Evolutionary conservation across 345 rosid species (phyloP), one percentile per base, ranked within the genome.

Genomic region (Lepidium didymum): DNA sequence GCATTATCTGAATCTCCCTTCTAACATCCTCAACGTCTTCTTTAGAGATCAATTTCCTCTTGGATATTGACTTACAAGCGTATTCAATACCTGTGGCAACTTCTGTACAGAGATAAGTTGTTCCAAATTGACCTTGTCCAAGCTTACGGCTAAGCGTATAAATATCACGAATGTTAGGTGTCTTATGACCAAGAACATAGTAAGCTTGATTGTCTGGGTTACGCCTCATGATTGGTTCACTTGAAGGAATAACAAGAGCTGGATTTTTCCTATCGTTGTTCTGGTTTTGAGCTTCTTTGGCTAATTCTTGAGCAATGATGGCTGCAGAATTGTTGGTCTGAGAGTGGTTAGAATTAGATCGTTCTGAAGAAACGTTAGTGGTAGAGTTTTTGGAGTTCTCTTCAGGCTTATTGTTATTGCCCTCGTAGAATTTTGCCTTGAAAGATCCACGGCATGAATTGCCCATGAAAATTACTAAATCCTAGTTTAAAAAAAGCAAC

Each of bases 1-100:
- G 99, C 99, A 94, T 94, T 64, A 91, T 94, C 87, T 91, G 97
- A 78, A 94, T 94, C 82, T 94, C 99, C 68, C 99, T 84, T 56
- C 99, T 70, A 36, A 91, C 97, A 80, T 94, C 99, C 58, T 94
- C 99, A 44, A 94, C 86, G 59, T 94, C 99, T 76, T 94, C 99
- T 54, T 77, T 94, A 61, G 96, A 89, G 34, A 94, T 87, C 83
- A 94, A 79, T 80, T 94, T 94, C 84, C 99, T 87, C 80, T 94
- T 94, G 2, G 97, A 86, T 64, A 94, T 94, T 0, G 99, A 94
- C 80, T 94, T 94, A 69, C 99, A 94, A 42, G 99, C 99, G 43
- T 87, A 91, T 60, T 91, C 96, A 69, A 23, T 67, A 4, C 86
- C 84, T 0, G 97, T 79, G 4, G 83, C 52, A 62, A 78, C 31